Evolutionary conservation across 192 early-diverging fungal species (phyloP), one percentile per base, ranked within the genome.

Genomic region (Coemansia biformis): DNA sequence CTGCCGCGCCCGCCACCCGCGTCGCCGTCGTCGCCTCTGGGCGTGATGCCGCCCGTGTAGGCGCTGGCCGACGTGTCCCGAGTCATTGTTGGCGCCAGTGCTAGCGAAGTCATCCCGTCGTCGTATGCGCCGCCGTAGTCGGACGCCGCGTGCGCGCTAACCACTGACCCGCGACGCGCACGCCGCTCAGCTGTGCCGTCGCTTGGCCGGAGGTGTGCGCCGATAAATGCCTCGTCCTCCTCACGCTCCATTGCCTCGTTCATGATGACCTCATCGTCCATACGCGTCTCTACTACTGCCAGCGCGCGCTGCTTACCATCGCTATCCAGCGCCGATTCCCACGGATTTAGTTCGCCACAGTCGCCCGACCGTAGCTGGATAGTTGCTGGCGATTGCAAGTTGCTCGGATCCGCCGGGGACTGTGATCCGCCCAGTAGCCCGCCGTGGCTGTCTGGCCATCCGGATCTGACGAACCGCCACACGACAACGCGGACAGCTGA

Each of bases 401-500:
- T 54, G 13, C 16, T 43, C 29, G 55, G 54, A 10, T 10, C 32
- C 10, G 35, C 48, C 15, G 48, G 62, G 44, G 65, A 73, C 37
- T 46, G 45, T n/a, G n/a, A n/a, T n/a, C n/a, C n/a, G n/a, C n/a
- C n/a, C n/a, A 48, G 51, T 19, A 41, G 43, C 19, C 52, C 36
- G 22, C 43, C 55, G 29, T 36, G 13, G 36, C 14, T 24, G 1
- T 39, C 51, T 0, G 54, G 47, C 35, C 36, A 30, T 14, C 38
- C 30, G 4, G 54, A 47, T 15, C 43, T 57, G 30, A 79, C 45
- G 15, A 78, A 52, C 34, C 79, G 72, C 44, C 81, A 56, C 2
- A 85, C 59, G 1, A 76, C 60, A 2, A 85, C 78, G 42, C 70
- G 69, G 5, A 75, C 79, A 2, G 56, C 50, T 7, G 76, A 63